phyloP scores from a whole-genome alignment of 257 asterid species.

The Hygrophila difformis region DNA sequence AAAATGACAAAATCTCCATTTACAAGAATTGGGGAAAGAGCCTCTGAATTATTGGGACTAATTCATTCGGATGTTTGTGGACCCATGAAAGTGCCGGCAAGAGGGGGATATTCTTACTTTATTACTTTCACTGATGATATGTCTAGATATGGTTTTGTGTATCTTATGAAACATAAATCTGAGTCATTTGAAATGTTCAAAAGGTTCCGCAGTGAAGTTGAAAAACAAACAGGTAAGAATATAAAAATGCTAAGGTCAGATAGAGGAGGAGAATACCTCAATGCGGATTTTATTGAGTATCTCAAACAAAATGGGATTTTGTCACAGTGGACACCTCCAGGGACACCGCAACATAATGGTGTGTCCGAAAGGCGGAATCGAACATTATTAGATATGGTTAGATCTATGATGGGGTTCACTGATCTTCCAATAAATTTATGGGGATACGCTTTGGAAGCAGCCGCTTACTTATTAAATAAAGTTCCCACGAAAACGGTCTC shows the following conservation, averaged over 20 bases:
- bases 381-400: not conserved
- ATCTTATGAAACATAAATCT: not conserved
- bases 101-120: not conserved
- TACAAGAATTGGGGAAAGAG: not conserved
- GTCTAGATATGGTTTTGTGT: not conserved
- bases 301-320: not conserved
- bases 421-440: not conserved
- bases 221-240: not conserved
- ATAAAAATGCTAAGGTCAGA: not conserved
- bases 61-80: not conserved
- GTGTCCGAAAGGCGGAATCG: not conserved
- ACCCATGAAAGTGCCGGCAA: not conserved
- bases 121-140: not conserved
- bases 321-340: not conserved
- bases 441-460: not conserved
- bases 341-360: not conserved
- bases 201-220: not conserved
- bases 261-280: not conserved
- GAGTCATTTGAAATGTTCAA: not conserved
- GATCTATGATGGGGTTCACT: not conserved
- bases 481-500: not conserved
- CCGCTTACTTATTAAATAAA: not conserved
- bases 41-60: not conserved
- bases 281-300: not conserved
- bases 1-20: conserved; percentile 4